A percentile compares a stretch with the other conserved stretches of the same genome.
phyloP scores from a whole-genome alignment of 116 monocot species.

The Trichopus zeylanicus region DNA sequence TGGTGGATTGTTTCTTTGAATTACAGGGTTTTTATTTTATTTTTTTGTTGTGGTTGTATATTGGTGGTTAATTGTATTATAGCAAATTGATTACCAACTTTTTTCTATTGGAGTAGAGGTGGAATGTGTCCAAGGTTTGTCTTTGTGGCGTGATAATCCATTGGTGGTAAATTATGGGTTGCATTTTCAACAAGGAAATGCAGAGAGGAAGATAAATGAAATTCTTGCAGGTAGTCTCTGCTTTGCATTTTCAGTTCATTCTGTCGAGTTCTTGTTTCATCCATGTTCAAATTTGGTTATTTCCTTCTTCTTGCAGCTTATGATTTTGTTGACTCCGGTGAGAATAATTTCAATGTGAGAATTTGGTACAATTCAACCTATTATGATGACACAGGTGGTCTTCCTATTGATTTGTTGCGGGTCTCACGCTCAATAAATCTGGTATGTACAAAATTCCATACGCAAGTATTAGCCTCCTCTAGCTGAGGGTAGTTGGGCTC shows the following conservation, averaged over 20 bases:
- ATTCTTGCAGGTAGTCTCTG: constrained; percentile 43
- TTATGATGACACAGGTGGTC: constrained; percentile 13
- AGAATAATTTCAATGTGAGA: constrained; percentile 30
- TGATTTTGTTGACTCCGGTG: constrained; percentile 53
- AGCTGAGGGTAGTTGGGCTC: no score
- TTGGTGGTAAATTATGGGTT: constrained; percentile 47
- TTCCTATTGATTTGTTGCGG: constrained; percentile 22
- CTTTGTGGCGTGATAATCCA: constrained; percentile 53
- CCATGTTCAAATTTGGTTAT: neutral
- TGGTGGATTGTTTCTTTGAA: neutral
- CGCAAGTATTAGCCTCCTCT: no score
- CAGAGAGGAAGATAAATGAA: constrained; percentile 34
- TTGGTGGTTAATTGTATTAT: no score
- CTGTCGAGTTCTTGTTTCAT: neutral
- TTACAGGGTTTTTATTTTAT: neutral
- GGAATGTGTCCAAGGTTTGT: constrained; percentile 45
- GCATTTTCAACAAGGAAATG: constrained; percentile 43
- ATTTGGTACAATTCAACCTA: constrained; percentile 82
- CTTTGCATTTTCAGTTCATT: neutral
- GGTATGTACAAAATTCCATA: no score
- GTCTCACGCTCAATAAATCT: constrained; percentile 53
- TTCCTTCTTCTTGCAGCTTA: constrained; percentile 45
- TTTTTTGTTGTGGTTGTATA: no score
- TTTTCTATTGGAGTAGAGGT: constrained; percentile 35
- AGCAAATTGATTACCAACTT: no score